Evolutionary conservation across 129 eudicot species (phyloP).

Genomic region (Lonicera japonica): DNA sequence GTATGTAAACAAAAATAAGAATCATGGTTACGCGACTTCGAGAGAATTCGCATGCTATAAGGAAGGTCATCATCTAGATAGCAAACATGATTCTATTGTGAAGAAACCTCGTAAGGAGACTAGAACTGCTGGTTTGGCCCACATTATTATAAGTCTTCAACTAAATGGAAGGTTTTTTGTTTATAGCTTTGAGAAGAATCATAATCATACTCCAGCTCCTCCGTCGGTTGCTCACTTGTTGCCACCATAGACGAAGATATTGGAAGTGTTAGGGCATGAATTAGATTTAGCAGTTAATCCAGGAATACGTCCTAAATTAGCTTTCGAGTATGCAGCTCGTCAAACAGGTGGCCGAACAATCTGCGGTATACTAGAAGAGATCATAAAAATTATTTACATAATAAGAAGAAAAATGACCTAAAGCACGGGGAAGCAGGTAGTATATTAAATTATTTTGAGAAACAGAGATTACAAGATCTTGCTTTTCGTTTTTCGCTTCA

Average conservation of each 20-base stretch:
- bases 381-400: background rate
- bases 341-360: background rate
- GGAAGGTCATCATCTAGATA: background rate
- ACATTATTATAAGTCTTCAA: background rate
- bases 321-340: background rate
- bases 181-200: background rate
- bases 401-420: background rate
- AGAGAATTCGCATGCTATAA: conserved; percentile 8
- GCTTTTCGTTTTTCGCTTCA: no score
- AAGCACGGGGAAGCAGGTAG: background rate
- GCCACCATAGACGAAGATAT: no score
- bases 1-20: no score
- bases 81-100: background rate
- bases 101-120: no score
- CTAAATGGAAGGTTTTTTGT: background rate
- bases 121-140: no score
- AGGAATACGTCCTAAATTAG: background rate
- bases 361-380: background rate
- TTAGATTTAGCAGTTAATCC: background rate
- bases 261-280: background rate
- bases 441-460: background rate
- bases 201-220: conserved; percentile 4
- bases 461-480: background rate
- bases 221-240: no score
- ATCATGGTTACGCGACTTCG: conserved; percentile 3